These are phyloP conservation scores for Akanthomyces dipterigenus DNA, from an alignment of 2,329 filamentous ascomycete species.

Conservation along the genomic window DNA sequence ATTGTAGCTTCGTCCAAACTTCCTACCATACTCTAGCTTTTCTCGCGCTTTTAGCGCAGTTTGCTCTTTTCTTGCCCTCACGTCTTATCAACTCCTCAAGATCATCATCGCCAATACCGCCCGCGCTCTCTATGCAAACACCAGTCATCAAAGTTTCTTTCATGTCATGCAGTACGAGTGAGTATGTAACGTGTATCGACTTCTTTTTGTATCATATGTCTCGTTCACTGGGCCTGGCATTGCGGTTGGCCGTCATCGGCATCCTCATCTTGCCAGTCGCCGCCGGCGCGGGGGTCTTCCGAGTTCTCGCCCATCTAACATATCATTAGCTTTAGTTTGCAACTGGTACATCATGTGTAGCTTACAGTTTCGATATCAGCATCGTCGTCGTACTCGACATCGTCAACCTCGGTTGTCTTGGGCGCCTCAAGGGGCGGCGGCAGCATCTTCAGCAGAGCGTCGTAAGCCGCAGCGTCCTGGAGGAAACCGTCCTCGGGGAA, in stretches of 20 bases:
- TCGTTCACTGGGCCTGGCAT: slow-evolving; percentile 62
- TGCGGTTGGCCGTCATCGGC: slow-evolving; percentile 61
- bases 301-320: slow-evolving; percentile 63
- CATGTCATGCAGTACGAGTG: neutral
- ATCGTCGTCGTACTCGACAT: slow-evolving; percentile 80
- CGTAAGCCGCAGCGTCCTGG: slow-evolving; percentile 61
- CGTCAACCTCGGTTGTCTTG: slow-evolving; percentile 69
- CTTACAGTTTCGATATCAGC: slow-evolving; percentile 72
- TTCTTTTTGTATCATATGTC: neutral
- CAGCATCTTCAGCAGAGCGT: slow-evolving; percentile 66
- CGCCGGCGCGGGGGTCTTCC: slow-evolving; percentile 58
- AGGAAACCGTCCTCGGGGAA: slow-evolving; percentile 89
- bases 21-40: neutral
- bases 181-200: neutral
- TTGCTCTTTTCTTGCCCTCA: neutral
- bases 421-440: slow-evolving; percentile 58
- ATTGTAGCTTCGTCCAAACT: neutral
- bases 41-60: neutral
- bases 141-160: neutral
- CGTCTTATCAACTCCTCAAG: neutral
- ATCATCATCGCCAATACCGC: neutral
- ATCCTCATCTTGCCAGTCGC: slow-evolving; percentile 66
- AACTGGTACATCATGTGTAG: slow-evolving; percentile 7
- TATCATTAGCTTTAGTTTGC: neutral
- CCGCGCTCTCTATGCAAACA: slow-evolving; percentile 1